Evolutionary conservation across 352 stramenopile genomes (phyloP), one percentile per base, ranked within the genome.

Genomic region (Phytophthora syringae): DNA sequence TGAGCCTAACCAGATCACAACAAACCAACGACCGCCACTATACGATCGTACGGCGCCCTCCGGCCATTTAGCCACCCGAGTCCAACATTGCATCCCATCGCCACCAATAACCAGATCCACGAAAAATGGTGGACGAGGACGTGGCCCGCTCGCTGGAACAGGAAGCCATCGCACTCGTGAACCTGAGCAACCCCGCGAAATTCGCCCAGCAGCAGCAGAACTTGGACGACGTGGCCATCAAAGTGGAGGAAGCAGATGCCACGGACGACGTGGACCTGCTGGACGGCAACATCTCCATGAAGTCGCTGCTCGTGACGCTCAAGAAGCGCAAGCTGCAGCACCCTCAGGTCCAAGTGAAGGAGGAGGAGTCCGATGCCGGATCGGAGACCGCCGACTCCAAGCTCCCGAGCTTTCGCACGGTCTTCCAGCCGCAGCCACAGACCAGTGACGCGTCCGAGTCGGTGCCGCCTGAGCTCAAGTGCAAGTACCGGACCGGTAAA

Each of bases 401-500:
- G 48, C 74, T 91, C 24, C 82, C 80, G 45, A 85, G 80, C 43
- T 91, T 91, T 53, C 82, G 80, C n/a, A 70, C 79, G 47, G 74
- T 91, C 2, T 91, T 91, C 66, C 67, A 87, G 40, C 68, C 43
- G 13, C 72, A 50, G 22, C 52, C 54, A 18, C 45, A 48, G 18
- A 2, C 22, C 32, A 32, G 59, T 28, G 45, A 54, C 18, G n/a
- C n/a, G n/a, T 32, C 55, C 30, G 43, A 70, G 36, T 51, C 64
- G 22, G 55, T 71, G 36, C 61, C 74, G 11, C 44, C 53, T 9
- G 76, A 85, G 49, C 72, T 92, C 56, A 88, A 90, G 60, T 93
- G 85, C 74, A 89, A 92, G 50, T 92, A 92, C 69, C 84, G 82
- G n/a, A 92, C 85, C 13, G 85, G 85, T 22, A 94, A 94, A n/a